These are phyloP conservation scores for Pyracantha coccinea DNA, from an alignment of 331 rosid species.

Conservation along the genomic window DNA sequence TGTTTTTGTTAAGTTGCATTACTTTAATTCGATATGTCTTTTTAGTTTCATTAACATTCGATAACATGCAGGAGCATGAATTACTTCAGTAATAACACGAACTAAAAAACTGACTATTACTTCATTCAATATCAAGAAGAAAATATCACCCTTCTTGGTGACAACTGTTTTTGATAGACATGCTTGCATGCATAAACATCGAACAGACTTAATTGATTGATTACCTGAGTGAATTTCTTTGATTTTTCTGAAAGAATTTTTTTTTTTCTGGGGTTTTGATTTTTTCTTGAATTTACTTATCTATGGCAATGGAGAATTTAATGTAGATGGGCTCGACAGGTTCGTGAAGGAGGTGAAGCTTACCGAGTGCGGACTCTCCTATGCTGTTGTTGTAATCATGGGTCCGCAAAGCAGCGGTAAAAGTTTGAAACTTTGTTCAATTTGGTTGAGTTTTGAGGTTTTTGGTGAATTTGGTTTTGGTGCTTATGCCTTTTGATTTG, in stretches of 20 bases:
- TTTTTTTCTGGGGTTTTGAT: no score
- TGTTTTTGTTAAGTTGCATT: neutral
- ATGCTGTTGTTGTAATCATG: slow-evolving; percentile 87
- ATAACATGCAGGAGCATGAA: slow-evolving; percentile 44
- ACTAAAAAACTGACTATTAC: no score
- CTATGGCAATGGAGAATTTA: slow-evolving; percentile 66
- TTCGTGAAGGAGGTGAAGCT: slow-evolving; percentile 43
- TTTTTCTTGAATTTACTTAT: no score
- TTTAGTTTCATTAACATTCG: slow-evolving; percentile 24
- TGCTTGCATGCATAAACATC: no score
- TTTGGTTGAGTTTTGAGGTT: neutral
- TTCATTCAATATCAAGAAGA: no score
- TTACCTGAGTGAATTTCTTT: no score
- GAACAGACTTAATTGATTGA: no score
- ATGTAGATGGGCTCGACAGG: slow-evolving; percentile 48
- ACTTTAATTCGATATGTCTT: slow-evolving; percentile 2
- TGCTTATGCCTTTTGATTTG: neutral
- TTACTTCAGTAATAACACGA: slow-evolving; percentile 59
- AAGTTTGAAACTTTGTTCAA: neutral
- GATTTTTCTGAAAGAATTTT: no score
- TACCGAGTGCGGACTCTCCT: slow-evolving; percentile 59
- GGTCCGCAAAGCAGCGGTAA: slow-evolving; percentile 96
- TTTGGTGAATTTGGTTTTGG: neutral
- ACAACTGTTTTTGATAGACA: no score
- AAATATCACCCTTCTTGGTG: no score